Evolutionary conservation across 139 green algal species (phyloP).

Genomic region (Auxenochlorella protothecoides): DNA sequence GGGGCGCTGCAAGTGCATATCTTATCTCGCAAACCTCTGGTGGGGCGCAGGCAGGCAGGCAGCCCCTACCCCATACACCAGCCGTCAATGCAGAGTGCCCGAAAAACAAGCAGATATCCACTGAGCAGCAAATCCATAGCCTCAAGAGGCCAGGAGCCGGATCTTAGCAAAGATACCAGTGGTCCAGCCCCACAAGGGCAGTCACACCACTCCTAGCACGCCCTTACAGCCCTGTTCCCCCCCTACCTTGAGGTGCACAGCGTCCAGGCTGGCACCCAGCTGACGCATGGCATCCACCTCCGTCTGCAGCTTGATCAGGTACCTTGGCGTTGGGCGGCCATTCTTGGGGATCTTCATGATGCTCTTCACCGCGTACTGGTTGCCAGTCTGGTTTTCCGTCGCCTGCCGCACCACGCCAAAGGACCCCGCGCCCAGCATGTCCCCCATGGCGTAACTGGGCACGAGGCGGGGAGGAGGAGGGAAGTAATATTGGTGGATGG

Average conservation of each 20-base stretch:
- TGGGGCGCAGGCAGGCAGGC: too few relatives aligned
- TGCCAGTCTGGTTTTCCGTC: constrained; percentile 29
- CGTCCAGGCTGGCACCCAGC: constrained; percentile 68
- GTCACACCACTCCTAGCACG: not conserved
- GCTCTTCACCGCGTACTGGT: constrained; percentile 70
- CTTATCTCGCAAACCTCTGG: too few relatives aligned
- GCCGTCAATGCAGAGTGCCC: too few relatives aligned
- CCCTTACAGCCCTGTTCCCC: not conserved
- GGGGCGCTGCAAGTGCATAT: too few relatives aligned
- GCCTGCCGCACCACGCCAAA: constrained; percentile 82
- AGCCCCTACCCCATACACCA: too few relatives aligned
- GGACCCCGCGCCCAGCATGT: constrained; percentile 72
- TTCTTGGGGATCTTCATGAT: constrained; percentile 77
- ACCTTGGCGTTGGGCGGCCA: constrained; percentile 59
- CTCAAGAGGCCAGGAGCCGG: too few relatives aligned
- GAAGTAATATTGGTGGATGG: not conserved
- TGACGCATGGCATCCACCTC: constrained; percentile 90
- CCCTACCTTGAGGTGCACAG: constrained; percentile 60
- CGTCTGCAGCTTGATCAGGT: constrained; percentile 85
- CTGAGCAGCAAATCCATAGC: too few relatives aligned
- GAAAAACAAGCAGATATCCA: too few relatives aligned
- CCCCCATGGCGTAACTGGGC: constrained; percentile 51
- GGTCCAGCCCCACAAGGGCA: too few relatives aligned
- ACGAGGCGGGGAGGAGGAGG: not conserved
- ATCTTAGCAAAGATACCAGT: too few relatives aligned